These are phyloP conservation scores for Microglena sp. DNA, from an alignment of 139 green algal genomes.

Conservation along the genomic window DNA sequence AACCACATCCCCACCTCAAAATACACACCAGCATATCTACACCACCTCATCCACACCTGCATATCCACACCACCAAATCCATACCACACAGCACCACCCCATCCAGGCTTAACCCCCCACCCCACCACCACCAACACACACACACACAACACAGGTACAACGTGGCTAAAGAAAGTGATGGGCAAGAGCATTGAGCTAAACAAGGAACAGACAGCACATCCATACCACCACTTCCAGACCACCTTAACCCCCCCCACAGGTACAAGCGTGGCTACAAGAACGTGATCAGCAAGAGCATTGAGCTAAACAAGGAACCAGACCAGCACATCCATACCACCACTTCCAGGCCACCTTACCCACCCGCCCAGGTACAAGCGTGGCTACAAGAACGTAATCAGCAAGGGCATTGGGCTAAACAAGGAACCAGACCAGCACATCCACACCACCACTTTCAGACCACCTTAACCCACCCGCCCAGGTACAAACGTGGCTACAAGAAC, in stretches of 20 bases:
- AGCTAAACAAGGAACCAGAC: conserved; percentile 54
- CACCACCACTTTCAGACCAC: too few relatives aligned
- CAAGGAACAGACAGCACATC: background rate
- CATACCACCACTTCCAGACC: background rate
- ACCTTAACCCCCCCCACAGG: conserved; percentile 11
- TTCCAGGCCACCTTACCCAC: too few relatives aligned
- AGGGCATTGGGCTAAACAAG: conserved; percentile 63
- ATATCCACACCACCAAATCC: too few relatives aligned
- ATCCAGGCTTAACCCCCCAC: too few relatives aligned
- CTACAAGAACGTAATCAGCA: conserved; percentile 86
- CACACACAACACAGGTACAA: conserved; percentile 40
- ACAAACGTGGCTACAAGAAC: conserved; percentile 77
- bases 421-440: background rate
- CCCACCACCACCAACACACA: too few relatives aligned
- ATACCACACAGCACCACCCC: too few relatives aligned
- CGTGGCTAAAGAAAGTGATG: conserved; percentile 84
- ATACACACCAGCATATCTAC: too few relatives aligned
- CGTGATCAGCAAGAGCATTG: conserved; percentile 84
- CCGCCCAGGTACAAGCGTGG: conserved; percentile 47
- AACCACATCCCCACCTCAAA: too few relatives aligned
- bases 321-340: too few relatives aligned
- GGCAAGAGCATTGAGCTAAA: conserved; percentile 38
- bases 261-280: conserved; percentile 95
- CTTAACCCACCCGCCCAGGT: conserved; percentile 18
- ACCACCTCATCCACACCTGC: too few relatives aligned